Conservation (phyloP, 2,329 filamentous ascomycete species). For the Fusarium sp. region DNA sequence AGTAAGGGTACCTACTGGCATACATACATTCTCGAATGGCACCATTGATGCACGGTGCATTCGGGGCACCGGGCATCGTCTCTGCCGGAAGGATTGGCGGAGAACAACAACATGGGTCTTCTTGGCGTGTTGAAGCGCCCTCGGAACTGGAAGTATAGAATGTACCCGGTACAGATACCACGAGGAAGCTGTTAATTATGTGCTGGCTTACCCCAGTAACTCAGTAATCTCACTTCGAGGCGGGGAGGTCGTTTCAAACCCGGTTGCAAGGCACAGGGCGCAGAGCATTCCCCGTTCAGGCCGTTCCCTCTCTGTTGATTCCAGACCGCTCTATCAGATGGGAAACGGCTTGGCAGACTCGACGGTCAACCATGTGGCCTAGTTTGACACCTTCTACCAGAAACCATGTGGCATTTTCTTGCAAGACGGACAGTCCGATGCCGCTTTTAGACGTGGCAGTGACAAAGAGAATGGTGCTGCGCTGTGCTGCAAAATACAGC, state of each 20-base stretch:
- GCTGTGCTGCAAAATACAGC: constrained; percentile 5
- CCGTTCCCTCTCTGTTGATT: neutral
- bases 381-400: constrained; percentile 11
- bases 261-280: constrained; percentile 30
- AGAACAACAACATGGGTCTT: constrained; percentile 33
- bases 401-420: constrained; percentile 19
- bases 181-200: constrained; percentile 6
- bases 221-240: constrained; percentile 26
- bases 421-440: constrained; percentile 31
- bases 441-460: constrained; percentile 4
- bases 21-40: constrained; percentile 32
- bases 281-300: constrained; percentile 27
- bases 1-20: constrained; percentile 16
- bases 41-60: constrained; percentile 39
- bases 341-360: neutral
- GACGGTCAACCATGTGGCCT: constrained; percentile 9
- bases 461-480: constrained; percentile 21
- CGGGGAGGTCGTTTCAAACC: constrained; percentile 20
- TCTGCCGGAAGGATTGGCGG: constrained; percentile 34
- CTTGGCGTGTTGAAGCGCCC: constrained; percentile 16
- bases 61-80: constrained; percentile 16
- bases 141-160: constrained; percentile 37
- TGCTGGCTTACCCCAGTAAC: constrained; percentile 30
- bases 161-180: constrained; percentile 28
- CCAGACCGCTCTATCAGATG: constrained; percentile 21